A percentile compares a stretch with the other conserved stretches of the same genome.
phyloP scores from a whole-genome alignment of 2,329 filamentous ascomycete genomes.

The Penicillium sp. region DNA sequence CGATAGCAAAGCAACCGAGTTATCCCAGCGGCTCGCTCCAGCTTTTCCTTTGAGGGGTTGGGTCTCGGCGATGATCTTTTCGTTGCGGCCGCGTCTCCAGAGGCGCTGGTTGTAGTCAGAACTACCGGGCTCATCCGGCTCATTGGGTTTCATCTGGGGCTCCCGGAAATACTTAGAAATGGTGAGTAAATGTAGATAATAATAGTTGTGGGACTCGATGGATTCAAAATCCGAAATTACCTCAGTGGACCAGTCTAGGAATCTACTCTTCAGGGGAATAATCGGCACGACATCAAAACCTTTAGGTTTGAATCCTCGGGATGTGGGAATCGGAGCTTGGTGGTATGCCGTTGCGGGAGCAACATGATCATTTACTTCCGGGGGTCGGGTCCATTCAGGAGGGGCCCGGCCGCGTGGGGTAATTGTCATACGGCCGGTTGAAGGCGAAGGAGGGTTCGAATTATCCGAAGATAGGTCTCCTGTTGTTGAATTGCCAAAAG shows the following conservation, averaged over 20 bases:
- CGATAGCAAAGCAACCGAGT: slow-evolving; percentile 76
- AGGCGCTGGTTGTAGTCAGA: slow-evolving; percentile 93
- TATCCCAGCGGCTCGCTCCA: slow-evolving; percentile 81
- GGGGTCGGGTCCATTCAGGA: slow-evolving; percentile 62
- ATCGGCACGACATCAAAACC: slow-evolving; percentile 57
- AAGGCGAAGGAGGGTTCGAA: slow-evolving; percentile 29
- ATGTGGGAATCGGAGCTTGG: slow-evolving; percentile 72
- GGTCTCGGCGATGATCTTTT: slow-evolving; percentile 85
- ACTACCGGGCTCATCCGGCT: slow-evolving; percentile 93
- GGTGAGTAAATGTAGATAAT: slow-evolving; percentile 29
- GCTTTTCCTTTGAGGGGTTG: slow-evolving; percentile 91
- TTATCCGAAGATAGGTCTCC: slow-evolving; percentile 29
- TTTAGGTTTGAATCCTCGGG: slow-evolving; percentile 68
- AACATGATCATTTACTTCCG: slow-evolving; percentile 71
- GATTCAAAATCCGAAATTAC: slow-evolving; percentile 33
- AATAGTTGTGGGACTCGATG: slow-evolving; percentile 11
- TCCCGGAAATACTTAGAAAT: slow-evolving; percentile 77
- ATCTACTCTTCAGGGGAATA: slow-evolving; percentile 76
- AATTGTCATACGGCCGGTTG: slow-evolving; percentile 37
- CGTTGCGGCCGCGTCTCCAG: slow-evolving; percentile 89
- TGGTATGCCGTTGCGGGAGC: slow-evolving; percentile 69
- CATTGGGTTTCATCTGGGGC: slow-evolving; percentile 94
- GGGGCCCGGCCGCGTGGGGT: slow-evolving; percentile 52
- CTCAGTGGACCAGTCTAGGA: slow-evolving; percentile 93
- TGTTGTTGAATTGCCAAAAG: slow-evolving; percentile 49